Base-by-base conservation (phyloP, 1,284 basidiomycete genomes). In the Phellopilus nigrolimitatus region DNA sequence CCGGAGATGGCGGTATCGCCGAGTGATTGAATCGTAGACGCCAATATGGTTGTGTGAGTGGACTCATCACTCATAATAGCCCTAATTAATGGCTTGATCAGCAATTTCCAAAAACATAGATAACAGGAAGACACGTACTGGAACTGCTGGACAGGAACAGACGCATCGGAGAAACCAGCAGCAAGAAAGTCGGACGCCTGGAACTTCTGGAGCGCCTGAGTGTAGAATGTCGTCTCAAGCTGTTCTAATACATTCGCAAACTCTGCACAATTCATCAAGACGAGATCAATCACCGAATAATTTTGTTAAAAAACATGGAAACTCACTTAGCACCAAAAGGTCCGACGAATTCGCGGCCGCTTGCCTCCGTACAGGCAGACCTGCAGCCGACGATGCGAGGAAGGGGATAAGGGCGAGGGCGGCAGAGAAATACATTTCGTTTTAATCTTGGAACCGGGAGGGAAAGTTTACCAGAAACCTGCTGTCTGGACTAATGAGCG, bases 241-340 rank as follows among this genome's bases (percentile, higher is more conserved):
- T 82, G 76, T 66, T 91, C 87, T 39, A 89, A 71, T 38, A 86
- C 79, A 62, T 81, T 72, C 31, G 86, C 86, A 59, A 91, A 90
- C 63, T 83, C 86, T 88, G 62, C 22, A 40, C 51, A 48, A 49
- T 15, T 25, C 40, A 54, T 10, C 33, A 39, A 17, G 33, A 42
- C 50, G 9, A 53, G 31, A 19, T n/a, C 34, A 51, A 22, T 39
- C 8, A 15, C 7, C 27, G 6, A 52, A 42, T 30, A 49, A 41
- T 41, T 24, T 22, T 2, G 4, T 33, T 41, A 24, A 30, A 31
- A 53, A 43, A 4, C 25, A 22, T 15, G 13, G 10, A n/a, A 3
- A 78, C 82, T 60, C 64, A 85, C 84, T 71, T 59, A 84, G 71
- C 28, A 85, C 82, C 55, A 77, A 59, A 39, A 81, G 60, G 61